Percentiles rank a stretch among this genome's conserved stretches.
Conservation (phyloP, 768 basidiomycete genomes). For the Dentipellis sp. region DNA sequence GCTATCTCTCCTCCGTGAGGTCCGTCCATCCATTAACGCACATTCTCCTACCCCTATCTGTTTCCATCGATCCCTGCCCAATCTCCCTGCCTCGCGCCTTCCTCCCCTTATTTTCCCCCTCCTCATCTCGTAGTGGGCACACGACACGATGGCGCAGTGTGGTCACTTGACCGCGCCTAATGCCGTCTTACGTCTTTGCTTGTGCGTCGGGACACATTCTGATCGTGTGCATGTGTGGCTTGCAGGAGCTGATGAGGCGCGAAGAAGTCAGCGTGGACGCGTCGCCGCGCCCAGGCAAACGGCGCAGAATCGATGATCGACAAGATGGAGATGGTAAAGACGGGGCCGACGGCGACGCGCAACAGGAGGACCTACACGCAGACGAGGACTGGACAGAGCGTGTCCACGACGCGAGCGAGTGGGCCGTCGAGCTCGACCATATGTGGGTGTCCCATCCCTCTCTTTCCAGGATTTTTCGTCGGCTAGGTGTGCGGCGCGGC, state of each 20-base stretch:
- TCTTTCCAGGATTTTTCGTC: neutral
- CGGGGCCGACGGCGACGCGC: neutral
- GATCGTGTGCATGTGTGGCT: slow-evolving; percentile 4
- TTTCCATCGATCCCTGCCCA: neutral
- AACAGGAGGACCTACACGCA: neutral
- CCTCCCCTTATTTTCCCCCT: slow-evolving; percentile 12
- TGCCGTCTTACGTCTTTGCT: neutral
- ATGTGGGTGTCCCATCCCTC: slow-evolving; percentile 23
- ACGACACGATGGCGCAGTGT: neutral
- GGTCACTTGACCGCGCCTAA: neutral
- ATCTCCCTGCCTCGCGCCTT: neutral
- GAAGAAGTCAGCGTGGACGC: slow-evolving; percentile 4
- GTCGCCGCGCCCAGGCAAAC: slow-evolving; percentile 8
- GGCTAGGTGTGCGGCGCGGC: neutral
- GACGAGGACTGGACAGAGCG: slow-evolving; percentile 2
- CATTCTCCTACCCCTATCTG: neutral
- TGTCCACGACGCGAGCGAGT: slow-evolving; percentile 11
- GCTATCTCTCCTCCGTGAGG: slow-evolving; percentile 61
- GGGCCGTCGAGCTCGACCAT: slow-evolving; percentile 10
- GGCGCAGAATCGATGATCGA: slow-evolving; percentile 14
- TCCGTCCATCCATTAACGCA: slow-evolving; percentile 20
- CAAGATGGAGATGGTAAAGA: slow-evolving; percentile 2
- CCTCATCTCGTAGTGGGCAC: neutral
- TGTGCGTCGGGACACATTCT: slow-evolving; percentile 1
- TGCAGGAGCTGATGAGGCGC: slow-evolving; percentile 8